phyloP scores from a whole-genome alignment of 2,329 filamentous ascomycete species.

The Phyllachora maydis region DNA sequence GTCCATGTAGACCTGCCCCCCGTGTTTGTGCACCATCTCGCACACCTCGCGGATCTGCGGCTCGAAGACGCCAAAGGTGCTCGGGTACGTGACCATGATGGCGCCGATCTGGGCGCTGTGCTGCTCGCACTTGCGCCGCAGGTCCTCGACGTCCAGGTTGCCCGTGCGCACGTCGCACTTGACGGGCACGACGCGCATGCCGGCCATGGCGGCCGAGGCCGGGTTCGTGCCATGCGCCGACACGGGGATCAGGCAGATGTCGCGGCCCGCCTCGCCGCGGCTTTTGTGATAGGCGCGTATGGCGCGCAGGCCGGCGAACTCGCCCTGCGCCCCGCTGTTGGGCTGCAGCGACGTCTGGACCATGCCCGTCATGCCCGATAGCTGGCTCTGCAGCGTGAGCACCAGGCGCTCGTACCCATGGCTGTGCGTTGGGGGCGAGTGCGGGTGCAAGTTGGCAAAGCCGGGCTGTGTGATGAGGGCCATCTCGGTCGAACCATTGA shows the following conservation, averaged over 20 bases:
- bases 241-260: conserved; percentile 86
- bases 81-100: conserved; percentile 95
- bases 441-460: conserved; percentile 67
- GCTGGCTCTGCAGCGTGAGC: conserved; percentile 49
- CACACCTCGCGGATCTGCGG: conserved; percentile 73
- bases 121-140: conserved; percentile 76
- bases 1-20: conserved; percentile 96
- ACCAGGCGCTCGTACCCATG: conserved; percentile 53
- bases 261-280: conserved; percentile 47
- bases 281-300: conserved; percentile 71
- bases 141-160: conserved; percentile 72
- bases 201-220: conserved; percentile 85
- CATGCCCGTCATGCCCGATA: conserved; percentile 75
- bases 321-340: conserved; percentile 89
- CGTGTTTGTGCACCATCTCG: conserved; percentile 65
- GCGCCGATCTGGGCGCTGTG: conserved; percentile 70
- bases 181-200: conserved; percentile 81
- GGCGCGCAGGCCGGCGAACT: conserved; percentile 75
- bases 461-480: conserved; percentile 58
- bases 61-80: conserved; percentile 89
- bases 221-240: conserved; percentile 95
- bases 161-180: conserved; percentile 78
- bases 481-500: conserved; percentile 91
- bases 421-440: conserved; percentile 41
- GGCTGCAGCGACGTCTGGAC: conserved; percentile 78